A percentile compares a stretch with the other conserved stretches of the same genome.
phyloP scores from a whole-genome alignment of 495 filamentous ascomycete genomes.

The Aspergillus incahuasiensis region DNA sequence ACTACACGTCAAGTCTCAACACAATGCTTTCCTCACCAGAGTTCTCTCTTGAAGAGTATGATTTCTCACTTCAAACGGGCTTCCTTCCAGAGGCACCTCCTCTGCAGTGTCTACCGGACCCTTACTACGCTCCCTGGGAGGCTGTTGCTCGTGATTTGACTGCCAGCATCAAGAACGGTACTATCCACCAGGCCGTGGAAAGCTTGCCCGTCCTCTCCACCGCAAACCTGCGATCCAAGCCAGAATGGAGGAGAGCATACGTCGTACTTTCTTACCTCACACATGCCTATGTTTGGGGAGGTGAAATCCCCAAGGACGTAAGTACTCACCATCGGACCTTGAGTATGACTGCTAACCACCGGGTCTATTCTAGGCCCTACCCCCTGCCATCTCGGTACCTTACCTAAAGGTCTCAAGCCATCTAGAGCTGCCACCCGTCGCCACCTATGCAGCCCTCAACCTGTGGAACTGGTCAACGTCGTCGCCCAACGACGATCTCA shows the following conservation, averaged over 20 bases:
- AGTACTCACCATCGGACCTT: constrained; percentile 8
- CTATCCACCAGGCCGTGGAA: constrained; percentile 69
- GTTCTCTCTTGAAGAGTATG: constrained; percentile 71
- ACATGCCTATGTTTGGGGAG: constrained; percentile 94
- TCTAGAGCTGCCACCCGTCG: constrained; percentile 85
- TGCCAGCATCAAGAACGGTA: constrained; percentile 66
- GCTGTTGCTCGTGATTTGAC: constrained; percentile 70
- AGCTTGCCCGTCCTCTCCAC: constrained; percentile 74
- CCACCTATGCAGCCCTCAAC: constrained; percentile 83
- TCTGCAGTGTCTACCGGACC: constrained; percentile 65
- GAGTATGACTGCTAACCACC: not conserved
- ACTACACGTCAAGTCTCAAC: not conserved
- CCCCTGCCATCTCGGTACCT: constrained; percentile 74
- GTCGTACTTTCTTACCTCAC: constrained; percentile 78
- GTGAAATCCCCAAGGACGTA: constrained; percentile 73
- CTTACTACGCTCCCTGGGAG: constrained; percentile 92
- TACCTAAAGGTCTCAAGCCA: constrained; percentile 71
- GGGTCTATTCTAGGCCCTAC: constrained; percentile 57
- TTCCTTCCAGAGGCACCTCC: constrained; percentile 82
- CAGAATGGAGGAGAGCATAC: constrained; percentile 91
- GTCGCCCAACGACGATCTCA: constrained; percentile 64
- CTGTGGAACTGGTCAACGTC: constrained; percentile 91
- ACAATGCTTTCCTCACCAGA: constrained; percentile 70
- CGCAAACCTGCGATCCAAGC: constrained; percentile 63
- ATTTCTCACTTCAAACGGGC: constrained; percentile 73